Conservation (phyloP, 192 early-diverging fungal species). For the Linnemannia zychae region DNA sequence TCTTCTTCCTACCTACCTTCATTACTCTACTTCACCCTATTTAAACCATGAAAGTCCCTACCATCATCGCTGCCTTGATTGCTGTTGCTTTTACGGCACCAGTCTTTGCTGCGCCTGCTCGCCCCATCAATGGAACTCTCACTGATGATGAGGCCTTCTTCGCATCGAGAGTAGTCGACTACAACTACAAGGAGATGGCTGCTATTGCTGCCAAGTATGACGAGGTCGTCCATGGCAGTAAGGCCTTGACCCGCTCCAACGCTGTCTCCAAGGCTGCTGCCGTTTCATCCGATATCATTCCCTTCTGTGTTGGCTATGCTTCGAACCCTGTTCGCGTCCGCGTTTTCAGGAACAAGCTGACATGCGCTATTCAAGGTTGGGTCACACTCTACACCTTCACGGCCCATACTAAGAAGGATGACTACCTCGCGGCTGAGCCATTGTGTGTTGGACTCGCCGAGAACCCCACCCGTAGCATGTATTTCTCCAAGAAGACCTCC, state of each 20-base stretch:
- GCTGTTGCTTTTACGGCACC: neutral
- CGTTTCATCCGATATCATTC: neutral
- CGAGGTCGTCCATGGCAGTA: neutral
- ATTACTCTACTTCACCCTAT: neutral
- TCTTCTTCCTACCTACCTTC: neutral
- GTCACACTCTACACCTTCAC: neutral
- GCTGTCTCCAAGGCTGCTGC: neutral
- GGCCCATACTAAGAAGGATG: neutral
- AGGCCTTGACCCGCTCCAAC: neutral
- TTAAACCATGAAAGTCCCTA: neutral
- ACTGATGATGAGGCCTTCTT: neutral
- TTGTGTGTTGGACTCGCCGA: neutral
- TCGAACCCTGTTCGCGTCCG: neutral
- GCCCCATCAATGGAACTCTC: neutral
- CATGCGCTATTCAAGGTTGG: neutral
- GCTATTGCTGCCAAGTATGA: neutral
- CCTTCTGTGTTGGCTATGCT: neutral
- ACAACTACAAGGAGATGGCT: neutral
- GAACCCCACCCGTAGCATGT: neutral
- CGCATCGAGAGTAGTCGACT: neutral
- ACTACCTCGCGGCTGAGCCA: neutral
- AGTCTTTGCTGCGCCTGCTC: neutral
- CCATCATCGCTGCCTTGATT: neutral
- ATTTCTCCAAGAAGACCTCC: neutral
- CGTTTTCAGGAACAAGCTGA: neutral